These are phyloP conservation scores for Eimeria tenella DNA, from an alignment of 169 alveolate species.

Conservation along the genomic window DNA sequence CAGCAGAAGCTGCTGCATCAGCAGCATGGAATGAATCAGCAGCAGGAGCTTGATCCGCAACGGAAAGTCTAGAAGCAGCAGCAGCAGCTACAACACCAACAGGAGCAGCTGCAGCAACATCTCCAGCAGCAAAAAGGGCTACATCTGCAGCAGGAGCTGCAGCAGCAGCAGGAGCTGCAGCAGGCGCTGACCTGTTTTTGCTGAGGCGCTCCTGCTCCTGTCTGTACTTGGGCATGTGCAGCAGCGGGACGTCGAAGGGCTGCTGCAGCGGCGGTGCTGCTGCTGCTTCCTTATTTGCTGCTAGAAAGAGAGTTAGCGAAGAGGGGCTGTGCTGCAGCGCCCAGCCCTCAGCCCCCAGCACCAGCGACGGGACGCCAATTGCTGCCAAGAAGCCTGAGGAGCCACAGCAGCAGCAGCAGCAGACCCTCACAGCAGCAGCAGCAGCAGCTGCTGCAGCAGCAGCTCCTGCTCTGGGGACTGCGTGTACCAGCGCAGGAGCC, in stretches of 20 bases:
- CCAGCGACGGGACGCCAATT: background rate
- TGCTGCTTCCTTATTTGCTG: background rate
- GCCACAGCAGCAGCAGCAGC: background rate
- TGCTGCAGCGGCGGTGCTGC: background rate
- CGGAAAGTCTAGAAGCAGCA: no score
- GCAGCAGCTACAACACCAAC: no score
- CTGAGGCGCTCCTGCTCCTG: background rate
- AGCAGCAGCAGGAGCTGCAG: background rate
- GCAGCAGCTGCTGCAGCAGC: background rate
- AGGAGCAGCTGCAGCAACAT: no score
- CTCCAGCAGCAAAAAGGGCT: no score
- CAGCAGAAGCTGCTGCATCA: no score
- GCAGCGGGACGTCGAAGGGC: constrained; percentile 2
- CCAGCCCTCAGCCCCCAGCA: constrained; percentile 24
- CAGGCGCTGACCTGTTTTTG: constrained; percentile 29
- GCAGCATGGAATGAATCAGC: no score
- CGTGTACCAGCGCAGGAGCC: no score
- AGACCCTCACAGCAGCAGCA: background rate
- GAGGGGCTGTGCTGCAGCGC: constrained; percentile 16
- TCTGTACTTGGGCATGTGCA: background rate
- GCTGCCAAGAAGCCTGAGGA: background rate
- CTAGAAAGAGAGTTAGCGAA: background rate
- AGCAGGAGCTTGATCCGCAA: no score
- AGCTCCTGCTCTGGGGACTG: no score
- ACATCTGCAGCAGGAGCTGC: background rate